Evolutionary conservation across 768 basidiomycete genomes (phyloP), one percentile per base, ranked within the genome.

Genomic region (Hygrocybe coccinea): DNA sequence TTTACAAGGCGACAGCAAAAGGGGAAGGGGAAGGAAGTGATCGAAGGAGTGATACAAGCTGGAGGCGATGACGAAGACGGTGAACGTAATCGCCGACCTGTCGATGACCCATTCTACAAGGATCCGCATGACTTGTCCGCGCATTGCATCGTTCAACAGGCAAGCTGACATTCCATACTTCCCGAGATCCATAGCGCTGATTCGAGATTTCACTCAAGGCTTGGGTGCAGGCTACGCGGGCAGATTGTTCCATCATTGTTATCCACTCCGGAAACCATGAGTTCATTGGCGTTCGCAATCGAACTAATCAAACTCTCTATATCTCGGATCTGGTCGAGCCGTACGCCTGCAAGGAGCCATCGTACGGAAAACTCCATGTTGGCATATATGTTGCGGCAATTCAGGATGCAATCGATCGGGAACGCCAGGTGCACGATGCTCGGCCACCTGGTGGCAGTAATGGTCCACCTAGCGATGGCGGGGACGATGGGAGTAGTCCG

Each of bases 321-420:
- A 22, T 63, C 4, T 63, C 62, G 41, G 59, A 60, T 34, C 21
- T 62, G 10, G 55, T 63, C 33, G 37, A 47, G 14, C 55, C 58
- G n/a, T 43, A 46, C 35, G 43, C 55, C 29, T 60, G 56, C 46
- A 29, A 39, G 10, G 54, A 39, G 19, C 57, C 50, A 15, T 34
- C 54, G 33, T 60, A 61, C 12, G 58, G 58, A 33, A 62, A 60
- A 55, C 35, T 58, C 45, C 61, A 60, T 38, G 25, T 37, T 29
- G 56, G 61, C 2, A 34, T 62, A 24, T 62, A 58, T 56, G 39
- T 62, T 41, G 56, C 61, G 17, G 60, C 60, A 45, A 35, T 61
- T 24, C 0, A 34, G 39, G 60, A 61, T 39, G 52, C 52, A 34
- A 46, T 61, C 29, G 52, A 57, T 46, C 60, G 60, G 29, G 55